phyloP scores from a whole-genome alignment of 176 grass and related monocot species.

The Otatea glauca region DNA sequence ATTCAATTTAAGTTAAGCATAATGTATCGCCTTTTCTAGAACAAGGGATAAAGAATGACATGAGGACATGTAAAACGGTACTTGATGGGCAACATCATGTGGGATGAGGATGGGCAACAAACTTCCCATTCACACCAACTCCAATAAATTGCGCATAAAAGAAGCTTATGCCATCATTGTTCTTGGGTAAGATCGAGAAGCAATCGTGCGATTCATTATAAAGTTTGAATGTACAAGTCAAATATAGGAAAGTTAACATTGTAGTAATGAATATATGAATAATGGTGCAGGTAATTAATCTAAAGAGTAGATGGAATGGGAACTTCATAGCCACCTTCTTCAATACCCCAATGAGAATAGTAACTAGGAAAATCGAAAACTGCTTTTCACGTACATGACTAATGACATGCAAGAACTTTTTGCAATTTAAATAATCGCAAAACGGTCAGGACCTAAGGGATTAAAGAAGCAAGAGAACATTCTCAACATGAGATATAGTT shows the following conservation, averaged over 20 bases:
- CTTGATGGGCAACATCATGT: conserved; percentile 8
- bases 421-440: conserved; percentile 18
- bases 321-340: background rate
- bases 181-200: conserved; percentile 71
- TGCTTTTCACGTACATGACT: background rate
- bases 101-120: background rate
- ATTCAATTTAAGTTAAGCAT: conserved; percentile 4
- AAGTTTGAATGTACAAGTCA: conserved; percentile 40
- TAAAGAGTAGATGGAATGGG: background rate
- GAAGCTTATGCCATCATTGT: conserved; percentile 56
- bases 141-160: conserved; percentile 24
- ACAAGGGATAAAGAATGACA: background rate
- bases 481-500: conserved; percentile 28
- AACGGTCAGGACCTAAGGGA: conserved; percentile 1
- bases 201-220: conserved; percentile 85
- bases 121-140: conserved; percentile 19
- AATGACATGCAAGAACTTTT: conserved; percentile 11
- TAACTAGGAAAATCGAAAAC: too few species aligned
- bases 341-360: too few species aligned
- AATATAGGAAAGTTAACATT: conserved; percentile 23
- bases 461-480: background rate
- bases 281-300: conserved; percentile 21
- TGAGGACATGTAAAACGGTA: background rate
- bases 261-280: conserved; percentile 5
- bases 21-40: background rate